These are phyloP conservation scores for Ceratobasidium sp. DNA, from an alignment of 1,284 basidiomycete genomes.

Conservation along the genomic window DNA sequence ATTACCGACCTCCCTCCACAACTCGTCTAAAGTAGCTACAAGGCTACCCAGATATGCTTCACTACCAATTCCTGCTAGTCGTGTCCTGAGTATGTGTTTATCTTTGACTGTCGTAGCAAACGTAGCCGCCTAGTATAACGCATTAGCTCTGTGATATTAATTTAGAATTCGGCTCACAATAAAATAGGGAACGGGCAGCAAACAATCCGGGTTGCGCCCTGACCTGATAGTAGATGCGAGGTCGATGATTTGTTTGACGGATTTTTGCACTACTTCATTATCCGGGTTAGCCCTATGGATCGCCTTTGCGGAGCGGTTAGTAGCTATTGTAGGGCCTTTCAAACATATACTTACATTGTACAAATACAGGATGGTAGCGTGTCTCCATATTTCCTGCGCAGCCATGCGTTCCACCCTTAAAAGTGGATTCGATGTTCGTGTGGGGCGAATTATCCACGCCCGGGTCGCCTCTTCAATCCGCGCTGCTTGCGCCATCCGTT, in stretches of 20 bases:
- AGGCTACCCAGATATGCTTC: not conserved
- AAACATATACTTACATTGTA: conserved; percentile 1
- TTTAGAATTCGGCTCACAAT: conserved; percentile 1
- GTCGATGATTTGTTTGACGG: conserved; percentile 24
- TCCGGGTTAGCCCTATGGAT: not conserved
- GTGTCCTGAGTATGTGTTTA: conserved; percentile 1
- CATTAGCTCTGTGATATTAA: no score
- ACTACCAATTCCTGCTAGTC: conserved; percentile 1
- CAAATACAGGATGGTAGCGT: conserved; percentile 9
- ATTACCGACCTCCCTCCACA: conserved; percentile 10
- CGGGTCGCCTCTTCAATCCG: conserved; percentile 17
- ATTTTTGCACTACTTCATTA: conserved; percentile 5
- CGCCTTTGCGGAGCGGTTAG: not conserved
- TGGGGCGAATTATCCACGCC: conserved; percentile 23
- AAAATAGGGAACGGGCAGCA: conserved; percentile 32
- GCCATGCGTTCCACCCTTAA: conserved; percentile 20
- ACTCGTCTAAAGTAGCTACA: not conserved
- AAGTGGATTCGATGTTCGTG: not conserved
- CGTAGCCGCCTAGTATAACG: conserved; percentile 3
- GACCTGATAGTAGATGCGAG: conserved; percentile 13
- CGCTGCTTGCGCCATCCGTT: not conserved
- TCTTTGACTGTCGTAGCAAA: conserved; percentile 11
- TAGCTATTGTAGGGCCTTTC: not conserved
- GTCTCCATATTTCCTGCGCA: conserved; percentile 37
- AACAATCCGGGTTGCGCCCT: conserved; percentile 26